A percentile compares a stretch with the other conserved stretches of the same genome.
These are phyloP conservation scores for Solanum bulbocastanum DNA, from an alignment of 257 asterid genomes.

Conservation along the genomic window DNA sequence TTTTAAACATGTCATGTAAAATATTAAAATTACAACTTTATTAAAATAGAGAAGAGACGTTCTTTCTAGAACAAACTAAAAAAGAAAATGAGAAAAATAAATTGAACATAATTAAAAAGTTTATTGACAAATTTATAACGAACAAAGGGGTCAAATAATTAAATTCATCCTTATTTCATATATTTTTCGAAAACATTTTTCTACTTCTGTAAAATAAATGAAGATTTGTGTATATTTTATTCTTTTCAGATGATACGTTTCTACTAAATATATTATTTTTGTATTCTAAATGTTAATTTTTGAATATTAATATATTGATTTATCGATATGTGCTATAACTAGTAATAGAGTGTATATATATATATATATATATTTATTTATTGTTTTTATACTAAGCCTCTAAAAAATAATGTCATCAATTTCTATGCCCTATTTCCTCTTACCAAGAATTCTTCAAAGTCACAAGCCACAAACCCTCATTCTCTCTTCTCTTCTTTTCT, in stretches of 20 bases:
- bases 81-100: too few species aligned
- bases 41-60: neutral
- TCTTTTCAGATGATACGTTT: too few species aligned
- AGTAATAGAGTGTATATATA: too few species aligned
- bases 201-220: too few species aligned
- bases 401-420: slow-evolving; percentile 20
- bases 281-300: too few species aligned
- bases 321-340: neutral
- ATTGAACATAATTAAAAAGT: neutral
- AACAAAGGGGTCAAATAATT: too few species aligned
- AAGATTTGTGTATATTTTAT: too few species aligned
- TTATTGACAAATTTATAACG: too few species aligned
- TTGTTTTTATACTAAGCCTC: neutral
- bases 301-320: neutral
- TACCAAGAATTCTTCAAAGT: slow-evolving; percentile 14
- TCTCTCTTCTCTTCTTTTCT: neutral
- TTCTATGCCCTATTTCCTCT: slow-evolving; percentile 13
- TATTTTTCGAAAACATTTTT: too few species aligned
- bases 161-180: neutral
- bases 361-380: neutral
- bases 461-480: neutral
- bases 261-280: too few species aligned
- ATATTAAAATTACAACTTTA: neutral
- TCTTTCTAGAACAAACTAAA: neutral
- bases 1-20: neutral